Percentiles rank a stretch among this genome's conserved stretches.
Evolutionary conservation across 495 filamentous ascomycete genomes (phyloP).

Genomic region (Annulohypoxylon maeteangense): DNA sequence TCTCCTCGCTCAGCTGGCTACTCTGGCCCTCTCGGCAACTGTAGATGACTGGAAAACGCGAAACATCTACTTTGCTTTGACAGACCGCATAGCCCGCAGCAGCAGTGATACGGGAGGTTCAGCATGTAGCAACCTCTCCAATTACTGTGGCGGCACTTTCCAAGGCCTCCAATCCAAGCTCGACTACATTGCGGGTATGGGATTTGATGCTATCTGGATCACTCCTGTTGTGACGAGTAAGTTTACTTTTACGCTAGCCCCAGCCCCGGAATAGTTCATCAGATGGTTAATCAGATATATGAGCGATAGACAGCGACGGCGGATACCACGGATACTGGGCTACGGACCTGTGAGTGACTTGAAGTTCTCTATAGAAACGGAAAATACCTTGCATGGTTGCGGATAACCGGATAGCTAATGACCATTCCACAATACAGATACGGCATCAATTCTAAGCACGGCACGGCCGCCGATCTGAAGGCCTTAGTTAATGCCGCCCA

Average conservation of each 20-base stretch:
- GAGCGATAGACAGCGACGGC: conserved; percentile 40
- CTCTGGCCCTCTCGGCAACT: conserved; percentile 44
- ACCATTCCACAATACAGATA: conserved; percentile 44
- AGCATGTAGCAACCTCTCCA: conserved; percentile 58
- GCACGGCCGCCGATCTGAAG: conserved; percentile 71
- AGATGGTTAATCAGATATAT: conserved; percentile 7
- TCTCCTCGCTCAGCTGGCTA: conserved; percentile 37
- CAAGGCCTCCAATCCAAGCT: conserved; percentile 75
- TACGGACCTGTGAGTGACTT: conserved; percentile 60
- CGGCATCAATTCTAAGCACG: conserved; percentile 71
- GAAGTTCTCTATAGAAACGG: background rate
- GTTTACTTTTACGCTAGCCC: conserved; percentile 10
- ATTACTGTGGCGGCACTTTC: conserved; percentile 83
- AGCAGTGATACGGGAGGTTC: conserved; percentile 39
- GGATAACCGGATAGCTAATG: conserved; percentile 1
- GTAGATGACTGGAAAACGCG: conserved; percentile 53
- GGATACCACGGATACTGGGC: conserved; percentile 85
- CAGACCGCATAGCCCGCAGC: conserved; percentile 77
- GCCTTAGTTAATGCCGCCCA: conserved; percentile 63
- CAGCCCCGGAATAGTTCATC: conserved; percentile 5
- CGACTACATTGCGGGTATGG: conserved; percentile 79
- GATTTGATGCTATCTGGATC: conserved; percentile 87
- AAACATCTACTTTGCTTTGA: conserved; percentile 78
- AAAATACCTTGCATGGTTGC: background rate
- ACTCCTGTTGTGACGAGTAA: conserved; percentile 70